These are phyloP conservation scores for Acacia pycnantha DNA, from an alignment of 331 rosid species.

Conservation along the genomic window DNA sequence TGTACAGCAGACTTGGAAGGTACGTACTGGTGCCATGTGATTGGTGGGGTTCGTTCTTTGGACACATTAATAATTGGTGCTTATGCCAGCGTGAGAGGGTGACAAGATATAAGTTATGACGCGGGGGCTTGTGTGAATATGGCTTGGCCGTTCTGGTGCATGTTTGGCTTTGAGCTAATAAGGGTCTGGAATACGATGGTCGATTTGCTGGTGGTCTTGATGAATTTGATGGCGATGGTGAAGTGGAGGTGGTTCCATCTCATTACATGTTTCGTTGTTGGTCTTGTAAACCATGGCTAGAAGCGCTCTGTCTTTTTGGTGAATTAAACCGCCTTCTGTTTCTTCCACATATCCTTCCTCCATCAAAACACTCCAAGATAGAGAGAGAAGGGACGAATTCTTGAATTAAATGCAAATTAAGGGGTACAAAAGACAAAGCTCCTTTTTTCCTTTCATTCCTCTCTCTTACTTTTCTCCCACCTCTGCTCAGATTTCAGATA, in stretches of 20 bases:
- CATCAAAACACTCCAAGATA: background rate
- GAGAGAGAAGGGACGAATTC: background rate
- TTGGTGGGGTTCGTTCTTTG: no score
- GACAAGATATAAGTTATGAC: no score
- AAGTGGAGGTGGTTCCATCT: constrained; percentile 37
- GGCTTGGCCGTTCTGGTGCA: no score
- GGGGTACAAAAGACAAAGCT: constrained; percentile 44
- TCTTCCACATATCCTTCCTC: constrained; percentile 25
- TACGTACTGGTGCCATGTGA: no score
- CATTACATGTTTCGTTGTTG: constrained; percentile 39
- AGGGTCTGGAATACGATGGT: no score
- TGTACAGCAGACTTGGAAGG: no score
- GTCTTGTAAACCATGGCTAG: constrained; percentile 54
- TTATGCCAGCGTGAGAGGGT: no score
- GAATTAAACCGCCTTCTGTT: constrained; percentile 46
- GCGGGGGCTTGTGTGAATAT: no score
- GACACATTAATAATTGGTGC: no score
- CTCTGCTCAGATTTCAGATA: background rate
- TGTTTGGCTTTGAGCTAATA: no score
- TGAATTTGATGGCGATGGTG: constrained; percentile 31
- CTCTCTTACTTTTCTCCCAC: background rate
- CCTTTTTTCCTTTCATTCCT: constrained; percentile 8
- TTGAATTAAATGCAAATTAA: constrained; percentile 46
- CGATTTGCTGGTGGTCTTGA: constrained; percentile 34
- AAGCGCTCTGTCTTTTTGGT: constrained; percentile 30